These are phyloP conservation scores for Zasmidium cellare DNA, from an alignment of 2,329 filamentous ascomycete genomes.

Conservation along the genomic window DNA sequence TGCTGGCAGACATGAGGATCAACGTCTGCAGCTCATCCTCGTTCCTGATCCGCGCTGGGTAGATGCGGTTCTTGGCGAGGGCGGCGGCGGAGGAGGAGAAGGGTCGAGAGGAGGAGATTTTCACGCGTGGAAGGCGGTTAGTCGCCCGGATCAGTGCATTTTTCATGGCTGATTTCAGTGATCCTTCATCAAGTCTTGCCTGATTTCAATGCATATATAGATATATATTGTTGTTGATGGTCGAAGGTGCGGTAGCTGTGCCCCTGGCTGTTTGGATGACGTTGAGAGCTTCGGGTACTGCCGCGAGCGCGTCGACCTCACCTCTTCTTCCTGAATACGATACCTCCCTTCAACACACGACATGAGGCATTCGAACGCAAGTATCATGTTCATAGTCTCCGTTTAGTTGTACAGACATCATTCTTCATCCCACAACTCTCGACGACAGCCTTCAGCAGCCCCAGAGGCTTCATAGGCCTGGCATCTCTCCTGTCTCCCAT, in stretches of 20 bases:
- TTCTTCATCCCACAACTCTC: too few relatives aligned
- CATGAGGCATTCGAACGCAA: too few relatives aligned
- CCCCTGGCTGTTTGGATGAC: neutral
- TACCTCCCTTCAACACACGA: neutral
- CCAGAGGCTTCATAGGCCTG: too few relatives aligned
- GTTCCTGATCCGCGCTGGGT: slow-evolving; percentile 42
- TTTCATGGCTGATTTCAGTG: slow-evolving; percentile 1
- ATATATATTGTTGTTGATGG: neutral
- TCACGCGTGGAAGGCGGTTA: neutral
- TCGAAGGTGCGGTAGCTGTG: neutral
- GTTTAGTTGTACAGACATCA: too few relatives aligned
- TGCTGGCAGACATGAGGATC: slow-evolving; percentile 48
- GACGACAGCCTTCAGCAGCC: too few relatives aligned
- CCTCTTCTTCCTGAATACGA: neutral
- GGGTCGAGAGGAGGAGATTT: slow-evolving; percentile 5
- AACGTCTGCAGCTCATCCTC: slow-evolving; percentile 51
- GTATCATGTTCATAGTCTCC: too few relatives aligned
- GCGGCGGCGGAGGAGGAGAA: slow-evolving; percentile 22
- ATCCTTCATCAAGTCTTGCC: too few relatives aligned
- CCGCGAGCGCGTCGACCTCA: neutral
- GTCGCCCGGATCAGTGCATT: neutral
- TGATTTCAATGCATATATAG: too few relatives aligned
- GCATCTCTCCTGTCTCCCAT: too few relatives aligned
- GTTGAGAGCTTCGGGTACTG: neutral
- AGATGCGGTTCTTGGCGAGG: slow-evolving; percentile 36